These are phyloP conservation scores for Amauroascus verrucosus DNA, from an alignment of 2,329 filamentous ascomycete species.

Conservation along the genomic window DNA sequence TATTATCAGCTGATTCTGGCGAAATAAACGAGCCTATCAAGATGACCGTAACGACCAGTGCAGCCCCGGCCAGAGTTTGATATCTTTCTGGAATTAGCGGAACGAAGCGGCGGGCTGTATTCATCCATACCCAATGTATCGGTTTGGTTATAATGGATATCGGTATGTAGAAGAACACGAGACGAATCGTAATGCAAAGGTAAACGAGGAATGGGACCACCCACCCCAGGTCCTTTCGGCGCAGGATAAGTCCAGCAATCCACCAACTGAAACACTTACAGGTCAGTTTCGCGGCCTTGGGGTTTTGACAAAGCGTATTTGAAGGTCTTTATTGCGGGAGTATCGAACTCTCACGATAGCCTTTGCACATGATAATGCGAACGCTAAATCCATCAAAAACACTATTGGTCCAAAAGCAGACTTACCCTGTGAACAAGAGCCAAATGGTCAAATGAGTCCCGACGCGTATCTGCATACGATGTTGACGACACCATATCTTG, in stretches of 20 bases:
- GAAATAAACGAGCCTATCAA: conserved; percentile 69
- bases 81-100: conserved; percentile 56
- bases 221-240: conserved; percentile 67
- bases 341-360: no score
- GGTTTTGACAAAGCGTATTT: no score
- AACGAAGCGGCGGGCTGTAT: conserved; percentile 51
- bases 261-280: conserved; percentile 49
- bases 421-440: conserved; percentile 46
- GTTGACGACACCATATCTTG: background rate
- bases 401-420: conserved; percentile 8
- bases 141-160: conserved; percentile 56
- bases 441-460: conserved; percentile 41
- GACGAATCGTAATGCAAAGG: conserved; percentile 60
- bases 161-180: conserved; percentile 64
- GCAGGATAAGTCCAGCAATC: conserved; percentile 63
- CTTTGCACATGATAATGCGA: background rate
- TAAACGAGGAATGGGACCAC: conserved; percentile 74
- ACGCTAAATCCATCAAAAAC: background rate
- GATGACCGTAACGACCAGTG: conserved; percentile 58
- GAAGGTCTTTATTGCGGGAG: no score
- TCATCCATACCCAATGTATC: conserved; percentile 57
- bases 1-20: conserved; percentile 63
- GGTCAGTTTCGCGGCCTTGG: background rate
- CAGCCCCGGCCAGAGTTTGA: conserved; percentile 53
- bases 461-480: conserved; percentile 23